Percentiles rank a stretch among this genome's conserved stretches.
Conservation (phyloP, 2,329 filamentous ascomycete species). For the Hysterium pulicare region DNA sequence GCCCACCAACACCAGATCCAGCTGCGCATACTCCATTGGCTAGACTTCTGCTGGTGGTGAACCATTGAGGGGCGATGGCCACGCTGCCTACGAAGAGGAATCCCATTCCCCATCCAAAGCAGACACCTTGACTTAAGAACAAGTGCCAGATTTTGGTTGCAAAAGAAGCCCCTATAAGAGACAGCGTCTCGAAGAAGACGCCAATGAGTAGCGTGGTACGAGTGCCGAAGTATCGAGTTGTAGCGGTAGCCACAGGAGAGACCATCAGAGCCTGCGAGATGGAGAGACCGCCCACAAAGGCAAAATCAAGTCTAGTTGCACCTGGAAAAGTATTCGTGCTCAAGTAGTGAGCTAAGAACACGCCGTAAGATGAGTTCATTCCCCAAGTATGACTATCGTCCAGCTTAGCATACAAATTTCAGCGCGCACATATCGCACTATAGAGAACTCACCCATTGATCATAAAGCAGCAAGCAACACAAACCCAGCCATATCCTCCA, state of each 20-base stretch:
- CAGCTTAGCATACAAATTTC: slow-evolving; percentile 1
- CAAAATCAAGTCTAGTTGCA: slow-evolving; percentile 64
- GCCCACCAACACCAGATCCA: slow-evolving; percentile 73
- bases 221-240: slow-evolving; percentile 61
- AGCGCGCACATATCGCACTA: background rate
- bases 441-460: slow-evolving; percentile 32
- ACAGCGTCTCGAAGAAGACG: slow-evolving; percentile 59
- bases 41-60: slow-evolving; percentile 63
- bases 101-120: slow-evolving; percentile 76
- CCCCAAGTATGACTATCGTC: slow-evolving; percentile 66
- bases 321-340: slow-evolving; percentile 59
- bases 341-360: slow-evolving; percentile 72
- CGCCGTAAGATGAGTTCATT: slow-evolving; percentile 67
- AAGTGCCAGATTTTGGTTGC: slow-evolving; percentile 69
- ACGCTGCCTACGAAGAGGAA: slow-evolving; percentile 70
- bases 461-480: slow-evolving; percentile 37
- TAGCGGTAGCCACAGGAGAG: slow-evolving; percentile 64
- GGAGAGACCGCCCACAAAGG: slow-evolving; percentile 72
- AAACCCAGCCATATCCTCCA: slow-evolving; percentile 61
- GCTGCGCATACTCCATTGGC: slow-evolving; percentile 66
- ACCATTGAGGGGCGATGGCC: slow-evolving; percentile 71
- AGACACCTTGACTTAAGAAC: slow-evolving; percentile 69
- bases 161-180: slow-evolving; percentile 69
- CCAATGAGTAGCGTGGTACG: slow-evolving; percentile 63
- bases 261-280: slow-evolving; percentile 64